Conservation (phyloP, 2,329 filamentous ascomycete species). For the Cladosporium sp. region DNA sequence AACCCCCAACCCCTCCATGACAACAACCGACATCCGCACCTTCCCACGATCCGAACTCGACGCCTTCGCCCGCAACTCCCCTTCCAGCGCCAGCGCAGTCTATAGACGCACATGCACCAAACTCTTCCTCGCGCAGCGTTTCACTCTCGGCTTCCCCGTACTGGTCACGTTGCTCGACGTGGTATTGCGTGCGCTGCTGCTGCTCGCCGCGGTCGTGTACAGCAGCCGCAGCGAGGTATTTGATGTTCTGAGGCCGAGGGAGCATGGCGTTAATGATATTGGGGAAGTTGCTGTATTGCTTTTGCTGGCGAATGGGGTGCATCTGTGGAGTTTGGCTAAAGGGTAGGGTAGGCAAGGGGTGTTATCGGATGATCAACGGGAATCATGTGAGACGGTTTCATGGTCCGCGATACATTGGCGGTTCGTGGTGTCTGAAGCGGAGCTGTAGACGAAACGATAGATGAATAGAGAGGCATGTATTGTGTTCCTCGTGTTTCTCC, state of each 20-base stretch:
- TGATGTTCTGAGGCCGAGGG: constrained; percentile 31
- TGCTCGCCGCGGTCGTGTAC: constrained; percentile 29
- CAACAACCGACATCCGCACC: constrained; percentile 38
- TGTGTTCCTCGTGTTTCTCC: neutral
- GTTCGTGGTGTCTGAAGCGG: neutral
- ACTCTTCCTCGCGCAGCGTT: constrained; percentile 45
- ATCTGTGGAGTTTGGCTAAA: constrained; percentile 35
- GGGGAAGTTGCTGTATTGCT: constrained; percentile 22
- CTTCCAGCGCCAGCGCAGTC: constrained; percentile 25
- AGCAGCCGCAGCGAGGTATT: constrained; percentile 24
- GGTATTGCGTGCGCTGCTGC: constrained; percentile 27
- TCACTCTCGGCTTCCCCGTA: constrained; percentile 40
- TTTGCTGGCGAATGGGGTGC: constrained; percentile 31
- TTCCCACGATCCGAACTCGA: constrained; percentile 44
- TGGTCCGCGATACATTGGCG: neutral
- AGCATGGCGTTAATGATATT: constrained; percentile 25
- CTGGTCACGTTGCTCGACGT: constrained; percentile 34
- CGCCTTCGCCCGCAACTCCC: constrained; percentile 34
- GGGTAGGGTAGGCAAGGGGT: constrained; percentile 22
- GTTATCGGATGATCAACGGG: no score
- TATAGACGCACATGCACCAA: constrained; percentile 43
- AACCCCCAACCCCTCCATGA: constrained; percentile 20
- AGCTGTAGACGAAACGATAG: neutral
- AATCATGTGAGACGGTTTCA: neutral
- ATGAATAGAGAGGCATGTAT: neutral